These are phyloP conservation scores for Phytophthora brassicae DNA, from an alignment of 352 stramenopile genomes.

Conservation along the genomic window DNA sequence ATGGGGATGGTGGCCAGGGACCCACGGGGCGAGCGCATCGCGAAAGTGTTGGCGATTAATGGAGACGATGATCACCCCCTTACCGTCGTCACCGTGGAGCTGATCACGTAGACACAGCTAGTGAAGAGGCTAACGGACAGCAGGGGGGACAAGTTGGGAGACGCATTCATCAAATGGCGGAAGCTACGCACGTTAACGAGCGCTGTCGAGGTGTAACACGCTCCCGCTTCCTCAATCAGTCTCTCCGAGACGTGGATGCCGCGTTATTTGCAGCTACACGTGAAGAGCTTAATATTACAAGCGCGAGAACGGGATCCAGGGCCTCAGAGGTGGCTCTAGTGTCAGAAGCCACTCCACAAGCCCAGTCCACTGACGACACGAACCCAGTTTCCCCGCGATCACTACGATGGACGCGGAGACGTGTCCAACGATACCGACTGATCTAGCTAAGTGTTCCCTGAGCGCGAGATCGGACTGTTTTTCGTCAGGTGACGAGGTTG, in stretches of 20 bases:
- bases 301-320: not conserved
- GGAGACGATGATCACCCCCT: not conserved
- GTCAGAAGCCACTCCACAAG: not conserved
- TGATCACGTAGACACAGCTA: not conserved
- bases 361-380: not conserved
- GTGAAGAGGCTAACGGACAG: not conserved
- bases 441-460: not conserved
- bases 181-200: not conserved
- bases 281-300: not conserved
- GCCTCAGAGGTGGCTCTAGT: not conserved
- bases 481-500: not conserved
- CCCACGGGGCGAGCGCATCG: not conserved
- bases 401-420: not conserved
- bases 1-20: not conserved
- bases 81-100: not conserved
- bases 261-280: conserved; percentile 1
- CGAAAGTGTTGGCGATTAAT: not conserved
- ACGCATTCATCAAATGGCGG: not conserved
- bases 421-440: not conserved
- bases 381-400: not conserved
- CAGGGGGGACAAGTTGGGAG: not conserved
- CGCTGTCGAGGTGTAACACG: not conserved
- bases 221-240: not conserved
- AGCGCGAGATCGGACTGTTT: not conserved
- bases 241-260: not conserved